phyloP scores from a whole-genome alignment of 192 early-diverging fungal species.

The Coemansia guatemalensis region DNA sequence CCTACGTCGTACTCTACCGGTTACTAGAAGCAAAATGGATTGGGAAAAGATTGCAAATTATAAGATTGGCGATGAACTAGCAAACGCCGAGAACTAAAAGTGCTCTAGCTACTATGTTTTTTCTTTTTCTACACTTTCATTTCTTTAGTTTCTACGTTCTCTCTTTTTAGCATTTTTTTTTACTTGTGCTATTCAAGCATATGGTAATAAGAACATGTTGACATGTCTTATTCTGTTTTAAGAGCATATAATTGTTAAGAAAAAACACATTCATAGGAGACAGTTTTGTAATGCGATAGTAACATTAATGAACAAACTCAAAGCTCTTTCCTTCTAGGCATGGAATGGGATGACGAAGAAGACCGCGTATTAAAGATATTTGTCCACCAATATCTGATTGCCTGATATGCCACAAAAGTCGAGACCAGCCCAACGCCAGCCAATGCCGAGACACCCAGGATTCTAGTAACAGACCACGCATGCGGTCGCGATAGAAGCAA shows the following conservation, averaged over 20 bases:
- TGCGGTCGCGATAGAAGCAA: constrained; percentile 34
- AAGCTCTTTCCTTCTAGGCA: too few relatives aligned
- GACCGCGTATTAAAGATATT: constrained; percentile 19
- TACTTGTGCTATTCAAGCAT: too few relatives aligned
- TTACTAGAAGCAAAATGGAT: constrained; percentile 90
- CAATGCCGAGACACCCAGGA: constrained; percentile 37
- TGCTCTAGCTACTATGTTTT: background rate
- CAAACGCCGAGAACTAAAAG: constrained; percentile 21
- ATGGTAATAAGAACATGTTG: too few relatives aligned
- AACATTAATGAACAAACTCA: too few relatives aligned
- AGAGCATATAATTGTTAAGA: too few relatives aligned
- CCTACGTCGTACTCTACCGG: constrained; percentile 84
- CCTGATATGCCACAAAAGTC: constrained; percentile 44
- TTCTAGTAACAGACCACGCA: constrained; percentile 33
- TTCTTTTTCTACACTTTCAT: background rate
- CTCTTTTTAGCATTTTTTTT: too few relatives aligned
- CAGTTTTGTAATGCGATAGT: too few relatives aligned
- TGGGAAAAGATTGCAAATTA: constrained; percentile 76
- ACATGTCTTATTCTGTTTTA: too few relatives aligned
- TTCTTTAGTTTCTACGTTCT: too few relatives aligned
- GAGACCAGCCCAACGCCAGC: constrained; percentile 43
- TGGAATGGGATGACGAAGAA: constrained; percentile 6
- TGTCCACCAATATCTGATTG: constrained; percentile 49
- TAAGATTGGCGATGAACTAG: constrained; percentile 46
- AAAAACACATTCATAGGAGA: too few relatives aligned